phyloP scores from a whole-genome alignment of 768 basidiomycete genomes.

The Jaapia argillacea region DNA sequence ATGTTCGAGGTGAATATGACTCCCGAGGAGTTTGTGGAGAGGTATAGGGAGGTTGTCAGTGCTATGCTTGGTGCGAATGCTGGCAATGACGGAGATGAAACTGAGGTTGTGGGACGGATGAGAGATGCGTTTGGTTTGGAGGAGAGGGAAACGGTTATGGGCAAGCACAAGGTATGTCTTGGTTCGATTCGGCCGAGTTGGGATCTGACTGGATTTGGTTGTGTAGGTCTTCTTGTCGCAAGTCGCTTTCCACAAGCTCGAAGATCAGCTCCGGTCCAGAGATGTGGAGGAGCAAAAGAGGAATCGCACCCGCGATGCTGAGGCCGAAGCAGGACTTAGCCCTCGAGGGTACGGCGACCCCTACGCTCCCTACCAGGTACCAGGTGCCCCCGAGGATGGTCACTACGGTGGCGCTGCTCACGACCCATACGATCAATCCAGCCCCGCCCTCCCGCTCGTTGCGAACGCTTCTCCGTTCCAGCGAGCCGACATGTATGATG shows the following conservation, averaged over 20 bases:
- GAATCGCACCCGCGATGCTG: slow-evolving; percentile 66
- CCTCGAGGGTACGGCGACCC: slow-evolving; percentile 51
- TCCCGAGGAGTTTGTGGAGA: slow-evolving; percentile 74
- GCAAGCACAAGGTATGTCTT: slow-evolving; percentile 66
- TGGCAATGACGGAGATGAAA: slow-evolving; percentile 47
- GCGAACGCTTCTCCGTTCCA: slow-evolving; percentile 76
- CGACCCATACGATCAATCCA: slow-evolving; percentile 51
- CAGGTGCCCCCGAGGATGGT: slow-evolving; percentile 26
- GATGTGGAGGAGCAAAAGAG: slow-evolving; percentile 86
- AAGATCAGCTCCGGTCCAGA: slow-evolving; percentile 73
- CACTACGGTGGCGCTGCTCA: slow-evolving; percentile 31
- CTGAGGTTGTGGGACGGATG: slow-evolving; percentile 52
- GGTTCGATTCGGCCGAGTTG: background rate
- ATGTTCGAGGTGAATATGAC: slow-evolving; percentile 82
- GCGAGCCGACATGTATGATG: slow-evolving; percentile 65
- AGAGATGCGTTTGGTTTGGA: slow-evolving; percentile 42
- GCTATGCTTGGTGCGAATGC: slow-evolving; percentile 40
- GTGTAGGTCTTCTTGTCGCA: slow-evolving; percentile 89
- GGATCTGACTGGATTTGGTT: background rate
- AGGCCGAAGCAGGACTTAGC: slow-evolving; percentile 59
- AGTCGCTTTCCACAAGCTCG: slow-evolving; percentile 74
- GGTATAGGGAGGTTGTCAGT: slow-evolving; percentile 75
- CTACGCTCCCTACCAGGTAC: slow-evolving; percentile 67
- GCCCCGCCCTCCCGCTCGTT: slow-evolving; percentile 75
- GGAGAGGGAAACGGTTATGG: slow-evolving; percentile 71